phyloP scores from a whole-genome alignment of 306 rosid species.

The Inga leiocalycina region DNA sequence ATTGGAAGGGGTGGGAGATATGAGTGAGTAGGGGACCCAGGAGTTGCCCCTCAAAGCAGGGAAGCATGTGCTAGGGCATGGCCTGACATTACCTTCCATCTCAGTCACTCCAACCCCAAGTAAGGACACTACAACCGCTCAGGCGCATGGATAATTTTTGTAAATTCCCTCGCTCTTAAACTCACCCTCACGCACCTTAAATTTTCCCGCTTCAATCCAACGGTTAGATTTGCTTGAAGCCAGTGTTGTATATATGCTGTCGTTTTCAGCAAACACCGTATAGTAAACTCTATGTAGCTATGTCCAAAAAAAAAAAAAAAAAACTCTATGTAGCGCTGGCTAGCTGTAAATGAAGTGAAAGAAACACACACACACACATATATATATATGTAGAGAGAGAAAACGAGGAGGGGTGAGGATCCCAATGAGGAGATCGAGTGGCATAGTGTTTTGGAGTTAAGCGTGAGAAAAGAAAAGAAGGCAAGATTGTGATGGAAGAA shows the following conservation, averaged over 20 bases:
- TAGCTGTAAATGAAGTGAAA: neutral
- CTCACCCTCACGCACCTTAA: neutral
- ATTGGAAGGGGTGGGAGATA: neutral
- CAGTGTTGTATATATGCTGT: neutral
- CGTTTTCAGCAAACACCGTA: neutral
- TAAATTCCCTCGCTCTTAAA: neutral
- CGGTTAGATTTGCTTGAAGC: neutral
- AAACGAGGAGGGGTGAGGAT: conserved; percentile 12
- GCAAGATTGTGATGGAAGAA: conserved; percentile 32
- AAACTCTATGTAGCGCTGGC: too few relatives aligned
- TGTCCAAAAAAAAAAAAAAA: too few relatives aligned
- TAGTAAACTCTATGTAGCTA: too few relatives aligned
- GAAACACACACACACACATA: neutral
- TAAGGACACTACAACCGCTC: neutral
- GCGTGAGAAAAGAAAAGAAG: neutral
- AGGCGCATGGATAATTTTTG: too few relatives aligned
- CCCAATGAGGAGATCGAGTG: conserved; percentile 26
- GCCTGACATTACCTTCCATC: neutral
- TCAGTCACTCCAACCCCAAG: neutral
- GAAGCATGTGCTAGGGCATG: conserved; percentile 37
- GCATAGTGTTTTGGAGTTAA: neutral
- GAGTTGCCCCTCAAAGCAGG: neutral
- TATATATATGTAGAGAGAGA: neutral
- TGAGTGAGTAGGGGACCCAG: conserved; percentile 20
- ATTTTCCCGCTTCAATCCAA: neutral